phyloP scores from a whole-genome alignment of 163 green algal species.

The Trebouxiophyceae sp. region DNA sequence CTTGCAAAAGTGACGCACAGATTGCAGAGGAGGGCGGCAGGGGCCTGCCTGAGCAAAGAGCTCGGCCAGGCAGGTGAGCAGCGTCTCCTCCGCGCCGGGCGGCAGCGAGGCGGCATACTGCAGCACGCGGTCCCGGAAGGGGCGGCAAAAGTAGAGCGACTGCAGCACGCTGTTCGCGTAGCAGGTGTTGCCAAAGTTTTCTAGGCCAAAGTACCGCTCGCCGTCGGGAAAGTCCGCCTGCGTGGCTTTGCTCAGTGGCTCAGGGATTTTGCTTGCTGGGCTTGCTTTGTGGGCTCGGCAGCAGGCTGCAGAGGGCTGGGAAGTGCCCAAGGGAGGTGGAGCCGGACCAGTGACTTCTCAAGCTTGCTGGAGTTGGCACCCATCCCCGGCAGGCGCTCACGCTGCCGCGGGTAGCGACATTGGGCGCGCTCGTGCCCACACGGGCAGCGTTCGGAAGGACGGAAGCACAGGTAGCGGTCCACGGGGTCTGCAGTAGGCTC shows the following conservation, averaged over 20 bases:
- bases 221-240: constrained; percentile 52
- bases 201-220: constrained; percentile 92
- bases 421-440: too few species aligned
- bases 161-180: constrained; percentile 97
- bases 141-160: constrained; percentile 91
- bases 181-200: constrained; percentile 99
- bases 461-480: too few species aligned
- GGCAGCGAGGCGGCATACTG: constrained; percentile 42
- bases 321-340: constrained; percentile 1
- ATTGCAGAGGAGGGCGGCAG: too few species aligned
- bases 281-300: neutral
- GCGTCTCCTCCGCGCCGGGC: constrained; percentile 57
- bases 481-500: too few species aligned
- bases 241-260: neutral
- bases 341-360: constrained; percentile 68
- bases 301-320: neutral
- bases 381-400: too few species aligned
- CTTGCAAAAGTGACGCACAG: too few species aligned
- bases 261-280: neutral
- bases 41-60: constrained; percentile 77
- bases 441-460: too few species aligned
- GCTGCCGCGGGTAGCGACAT: too few species aligned
- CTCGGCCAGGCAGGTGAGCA: constrained; percentile 88
- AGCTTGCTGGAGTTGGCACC: constrained; percentile 52
- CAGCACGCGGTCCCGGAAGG: constrained; percentile 82